A percentile compares a stretch with the other conserved stretches of the same genome.
These are phyloP conservation scores for Vitis vinifera DNA, from an alignment of 164 flowering plant species.

Conservation along the genomic window DNA sequence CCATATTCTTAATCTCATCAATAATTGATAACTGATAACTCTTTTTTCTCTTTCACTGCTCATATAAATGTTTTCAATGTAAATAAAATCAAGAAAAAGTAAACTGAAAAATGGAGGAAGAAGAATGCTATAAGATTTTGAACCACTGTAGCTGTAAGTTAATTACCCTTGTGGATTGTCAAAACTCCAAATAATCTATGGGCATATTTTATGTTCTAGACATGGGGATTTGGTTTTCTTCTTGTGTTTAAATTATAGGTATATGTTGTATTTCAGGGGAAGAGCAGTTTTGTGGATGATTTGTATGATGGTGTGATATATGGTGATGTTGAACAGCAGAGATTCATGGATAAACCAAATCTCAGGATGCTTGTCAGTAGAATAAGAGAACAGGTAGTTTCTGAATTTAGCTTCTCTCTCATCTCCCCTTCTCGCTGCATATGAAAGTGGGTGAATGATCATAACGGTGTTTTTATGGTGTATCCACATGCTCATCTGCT, in stretches of 20 bases:
- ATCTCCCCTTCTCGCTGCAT: neutral
- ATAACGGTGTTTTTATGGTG: no score
- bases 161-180: neutral
- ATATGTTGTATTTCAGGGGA: conserved; percentile 29
- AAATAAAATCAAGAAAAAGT: no score
- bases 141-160: neutral
- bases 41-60: no score
- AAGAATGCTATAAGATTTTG: neutral
- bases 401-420: neutral
- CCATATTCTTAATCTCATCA: no score
- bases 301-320: conserved; percentile 29
- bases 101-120: neutral
- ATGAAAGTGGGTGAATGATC: neutral
- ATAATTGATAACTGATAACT: no score
- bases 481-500: no score
- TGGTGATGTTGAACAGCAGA: conserved; percentile 15
- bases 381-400: conserved; percentile 71
- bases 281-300: conserved; percentile 16
- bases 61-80: no score
- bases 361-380: conserved; percentile 50
- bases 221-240: neutral
- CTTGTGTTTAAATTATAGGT: neutral
- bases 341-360: conserved; percentile 39
- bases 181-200: neutral
- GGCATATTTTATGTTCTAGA: neutral